These are phyloP conservation scores for Phytophthora hybrid DNA, from an alignment of 352 stramenopile genomes.

Conservation along the genomic window DNA sequence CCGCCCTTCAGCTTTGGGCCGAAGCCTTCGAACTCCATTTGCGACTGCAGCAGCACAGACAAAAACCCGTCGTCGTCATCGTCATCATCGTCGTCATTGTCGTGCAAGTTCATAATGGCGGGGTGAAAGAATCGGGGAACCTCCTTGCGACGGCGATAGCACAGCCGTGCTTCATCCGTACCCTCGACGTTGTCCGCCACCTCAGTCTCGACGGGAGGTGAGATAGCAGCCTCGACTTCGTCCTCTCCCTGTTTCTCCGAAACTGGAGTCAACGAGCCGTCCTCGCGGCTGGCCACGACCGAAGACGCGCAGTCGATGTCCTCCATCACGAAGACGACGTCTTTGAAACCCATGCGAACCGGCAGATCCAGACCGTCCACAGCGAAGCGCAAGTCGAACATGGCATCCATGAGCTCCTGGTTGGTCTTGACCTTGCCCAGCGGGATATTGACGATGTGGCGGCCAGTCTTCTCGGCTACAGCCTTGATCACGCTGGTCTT, in stretches of 20 bases:
- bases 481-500: slow-evolving; percentile 93
- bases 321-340: slow-evolving; percentile 93
- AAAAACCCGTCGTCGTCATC: slow-evolving; percentile 34
- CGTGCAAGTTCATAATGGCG: slow-evolving; percentile 6
- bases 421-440: slow-evolving; percentile 82
- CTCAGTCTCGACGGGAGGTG: slow-evolving; percentile 20
- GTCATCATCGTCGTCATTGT: too few relatives aligned
- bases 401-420: slow-evolving; percentile 82
- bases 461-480: slow-evolving; percentile 73
- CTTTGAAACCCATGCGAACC: slow-evolving; percentile 73
- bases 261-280: slow-evolving; percentile 1
- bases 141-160: not conserved
- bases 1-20: slow-evolving; percentile 30
- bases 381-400: slow-evolving; percentile 75
- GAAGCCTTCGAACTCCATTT: slow-evolving; percentile 36
- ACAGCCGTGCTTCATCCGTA: not conserved
- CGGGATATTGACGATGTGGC: slow-evolving; percentile 78
- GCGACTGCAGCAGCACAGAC: slow-evolving; percentile 33
- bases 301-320: slow-evolving; percentile 86
- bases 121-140: slow-evolving; percentile 1
- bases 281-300: slow-evolving; percentile 64
- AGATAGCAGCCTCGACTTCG: not conserved
- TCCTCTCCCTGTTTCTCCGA: slow-evolving; percentile 27
- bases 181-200: not conserved
- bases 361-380: slow-evolving; percentile 70